A percentile compares a stretch with the other conserved stretches of the same genome.
Conservation (phyloP, 495 filamentous ascomycete genomes). For the Talaromyces borbonicus region DNA sequence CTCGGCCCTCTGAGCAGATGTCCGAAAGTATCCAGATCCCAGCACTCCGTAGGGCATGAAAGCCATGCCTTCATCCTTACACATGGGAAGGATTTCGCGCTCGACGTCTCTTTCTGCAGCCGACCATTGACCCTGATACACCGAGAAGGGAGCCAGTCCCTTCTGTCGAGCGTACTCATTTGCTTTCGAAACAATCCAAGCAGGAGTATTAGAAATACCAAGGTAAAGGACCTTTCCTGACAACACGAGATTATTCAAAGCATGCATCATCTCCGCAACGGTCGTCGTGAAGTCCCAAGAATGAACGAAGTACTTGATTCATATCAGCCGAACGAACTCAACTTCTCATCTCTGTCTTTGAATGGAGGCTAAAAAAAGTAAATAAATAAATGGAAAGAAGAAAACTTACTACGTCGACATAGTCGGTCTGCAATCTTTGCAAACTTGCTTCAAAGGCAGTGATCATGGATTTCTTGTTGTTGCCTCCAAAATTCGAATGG, state of each 20-base stretch:
- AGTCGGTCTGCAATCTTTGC: conserved; percentile 53
- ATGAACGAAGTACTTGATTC: conserved; percentile 19
- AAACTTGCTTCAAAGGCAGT: conserved; percentile 42
- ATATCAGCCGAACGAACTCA: not conserved
- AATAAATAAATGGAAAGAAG: too few species aligned
- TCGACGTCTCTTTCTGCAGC: conserved; percentile 18
- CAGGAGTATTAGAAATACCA: conserved; percentile 31
- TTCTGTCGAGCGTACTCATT: conserved; percentile 21
- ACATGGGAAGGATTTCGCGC: conserved; percentile 26
- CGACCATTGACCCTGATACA: conserved; percentile 23
- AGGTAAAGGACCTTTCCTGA: conserved; percentile 37
- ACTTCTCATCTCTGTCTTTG: not conserved
- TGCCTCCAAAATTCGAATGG: conserved; percentile 48
- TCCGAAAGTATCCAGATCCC: conserved; percentile 21
- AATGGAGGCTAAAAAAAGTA: too few species aligned
- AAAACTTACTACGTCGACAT: conserved; percentile 39
- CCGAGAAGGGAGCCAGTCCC: conserved; percentile 13
- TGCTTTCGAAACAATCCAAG: conserved; percentile 25
- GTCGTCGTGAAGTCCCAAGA: conserved; percentile 36
- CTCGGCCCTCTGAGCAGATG: not conserved
- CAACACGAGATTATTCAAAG: conserved; percentile 26
- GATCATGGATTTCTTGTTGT: conserved; percentile 46
- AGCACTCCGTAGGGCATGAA: conserved; percentile 23
- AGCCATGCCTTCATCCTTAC: conserved; percentile 25
- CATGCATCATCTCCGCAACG: conserved; percentile 34